These are phyloP conservation scores for Epichloe sibirici DNA, from an alignment of 2,329 filamentous ascomycete genomes.

Conservation along the genomic window DNA sequence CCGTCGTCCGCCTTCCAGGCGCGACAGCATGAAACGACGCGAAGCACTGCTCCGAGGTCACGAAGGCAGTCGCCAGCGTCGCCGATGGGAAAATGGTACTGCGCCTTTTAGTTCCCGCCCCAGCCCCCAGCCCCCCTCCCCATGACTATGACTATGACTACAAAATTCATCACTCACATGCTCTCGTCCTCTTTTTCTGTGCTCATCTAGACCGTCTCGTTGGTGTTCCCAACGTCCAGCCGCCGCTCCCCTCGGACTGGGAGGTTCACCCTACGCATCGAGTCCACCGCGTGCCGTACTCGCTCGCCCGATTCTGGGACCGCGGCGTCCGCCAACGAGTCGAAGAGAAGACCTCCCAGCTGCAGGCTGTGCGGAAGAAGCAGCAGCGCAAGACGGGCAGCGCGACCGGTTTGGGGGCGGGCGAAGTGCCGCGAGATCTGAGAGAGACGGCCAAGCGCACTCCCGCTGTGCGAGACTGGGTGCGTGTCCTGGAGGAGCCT, in stretches of 20 bases:
- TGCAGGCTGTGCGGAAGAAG: slow-evolving; percentile 31
- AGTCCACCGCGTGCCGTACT: slow-evolving; percentile 71
- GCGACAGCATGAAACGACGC: slow-evolving; percentile 48
- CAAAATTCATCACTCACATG: not conserved
- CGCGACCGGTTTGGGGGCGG: slow-evolving; percentile 32
- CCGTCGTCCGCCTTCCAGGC: slow-evolving; percentile 33
- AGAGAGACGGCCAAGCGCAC: slow-evolving; percentile 69
- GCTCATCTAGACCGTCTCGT: slow-evolving; percentile 61
- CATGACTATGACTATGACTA: too few species aligned
- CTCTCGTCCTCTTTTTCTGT: not conserved
- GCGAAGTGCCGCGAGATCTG: slow-evolving; percentile 65
- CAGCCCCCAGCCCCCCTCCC: too few species aligned
- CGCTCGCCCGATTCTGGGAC: slow-evolving; percentile 80
- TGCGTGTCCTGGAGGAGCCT: slow-evolving; percentile 76
- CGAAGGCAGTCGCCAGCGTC: slow-evolving; percentile 73
- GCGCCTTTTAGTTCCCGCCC: not conserved
- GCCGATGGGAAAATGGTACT: slow-evolving; percentile 88
- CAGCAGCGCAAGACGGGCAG: slow-evolving; percentile 30
- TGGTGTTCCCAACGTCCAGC: slow-evolving; percentile 73
- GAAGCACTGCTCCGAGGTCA: slow-evolving; percentile 79
- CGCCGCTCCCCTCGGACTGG: slow-evolving; percentile 75
- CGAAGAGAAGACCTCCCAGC: slow-evolving; percentile 31
- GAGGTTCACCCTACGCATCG: slow-evolving; percentile 70
- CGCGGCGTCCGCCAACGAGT: slow-evolving; percentile 35
- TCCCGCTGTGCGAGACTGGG: slow-evolving; percentile 64